Evolutionary conservation across 495 filamentous ascomycete species (phyloP), one percentile per base, ranked within the genome.

Genomic region (Penicillium antarcticum): DNA sequence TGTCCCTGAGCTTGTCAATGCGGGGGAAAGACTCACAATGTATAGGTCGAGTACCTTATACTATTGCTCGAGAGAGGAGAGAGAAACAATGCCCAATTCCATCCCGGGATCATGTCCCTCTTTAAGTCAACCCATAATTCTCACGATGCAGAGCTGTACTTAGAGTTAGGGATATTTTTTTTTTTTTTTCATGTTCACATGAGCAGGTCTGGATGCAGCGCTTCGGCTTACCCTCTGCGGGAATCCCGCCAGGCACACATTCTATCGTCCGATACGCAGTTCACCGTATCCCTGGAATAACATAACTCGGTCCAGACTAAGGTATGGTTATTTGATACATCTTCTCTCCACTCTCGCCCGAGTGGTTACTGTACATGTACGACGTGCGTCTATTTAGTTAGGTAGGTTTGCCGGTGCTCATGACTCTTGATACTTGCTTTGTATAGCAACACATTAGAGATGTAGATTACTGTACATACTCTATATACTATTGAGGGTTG

Each of bases 181-280:
- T 32, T 14, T 21, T 55, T 51, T 47, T 45, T 47, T 42, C 36
- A 18, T 43, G 48, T 42, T 56, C 53, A 56, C 53, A 56, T 56
- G 53, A 46, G 46, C 47, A 42, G 19, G 57, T 60, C 63, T 67
- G 61, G 63, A 57, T 45, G 49, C 49, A 21, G 55, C 57, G 57
- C 53, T 51, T 66, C 69, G 69, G 69, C 45, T 72, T 72, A 65
- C 69, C 63, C n/a, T 63, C 53, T 70, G 35, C 29, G 67, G 69
- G 41, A 50, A 61, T 67, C 58, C 68, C 66, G 62, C 56, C 52
- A 58, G 60, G 53, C 17, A 53, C 51, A 9, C 31, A 12, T 42
- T 36, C 57, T 58, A 38, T 58, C 59, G 59, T 14, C 58, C 55
- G 55, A 45, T 52, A 42, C 9, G 29, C 1, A 9, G 34, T 35